Conservation (phyloP, 371 early-diverging fungal species). For the Mucor sp. region DNA sequence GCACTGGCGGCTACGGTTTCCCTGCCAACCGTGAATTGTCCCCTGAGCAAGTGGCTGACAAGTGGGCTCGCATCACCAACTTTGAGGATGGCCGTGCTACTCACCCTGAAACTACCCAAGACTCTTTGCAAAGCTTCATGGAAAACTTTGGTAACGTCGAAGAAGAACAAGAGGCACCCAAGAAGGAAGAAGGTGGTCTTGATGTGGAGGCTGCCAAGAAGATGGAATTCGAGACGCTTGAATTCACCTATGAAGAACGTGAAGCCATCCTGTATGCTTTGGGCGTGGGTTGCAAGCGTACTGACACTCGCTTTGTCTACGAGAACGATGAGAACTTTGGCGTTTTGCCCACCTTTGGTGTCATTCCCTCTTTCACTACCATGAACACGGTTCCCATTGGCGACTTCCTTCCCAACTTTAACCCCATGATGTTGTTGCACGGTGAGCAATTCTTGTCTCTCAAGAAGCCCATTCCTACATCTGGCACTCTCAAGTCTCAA, state of each 20-base stretch:
- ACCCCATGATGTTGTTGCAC: conserved; percentile 98
- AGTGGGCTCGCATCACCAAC: conserved; percentile 77
- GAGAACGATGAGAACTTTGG: conserved; percentile 83
- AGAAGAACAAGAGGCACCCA: conserved; percentile 18
- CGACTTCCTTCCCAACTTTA: conserved; percentile 85
- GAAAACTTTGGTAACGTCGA: conserved; percentile 69
- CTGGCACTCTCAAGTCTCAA: conserved; percentile 76
- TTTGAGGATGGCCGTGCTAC: conserved; percentile 94
- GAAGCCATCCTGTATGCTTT: conserved; percentile 95
- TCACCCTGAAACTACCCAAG: conserved; percentile 78
- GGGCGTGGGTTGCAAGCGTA: conserved; percentile 89
- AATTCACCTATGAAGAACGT: conserved; percentile 75
- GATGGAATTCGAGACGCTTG: conserved; percentile 45
- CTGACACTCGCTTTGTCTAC: conserved; percentile 87
- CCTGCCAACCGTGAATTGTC: conserved; percentile 85
- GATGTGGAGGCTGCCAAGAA: conserved; percentile 66
- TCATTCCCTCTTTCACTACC: conserved; percentile 81
- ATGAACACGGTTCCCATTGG: conserved; percentile 72
- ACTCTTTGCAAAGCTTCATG: conserved; percentile 84
- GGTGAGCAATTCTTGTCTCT: conserved; percentile 95
- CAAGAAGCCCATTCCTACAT: conserved; percentile 81
- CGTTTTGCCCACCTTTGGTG: conserved; percentile 90
- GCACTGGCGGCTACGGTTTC: conserved; percentile 90
- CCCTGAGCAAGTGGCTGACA: conserved; percentile 77
- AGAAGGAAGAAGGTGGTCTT: conserved; percentile 41